Percentiles rank a stretch among this genome's conserved stretches.
Conservation (phyloP, 495 filamentous ascomycete genomes). For the Hypoxylon intermedium region DNA sequence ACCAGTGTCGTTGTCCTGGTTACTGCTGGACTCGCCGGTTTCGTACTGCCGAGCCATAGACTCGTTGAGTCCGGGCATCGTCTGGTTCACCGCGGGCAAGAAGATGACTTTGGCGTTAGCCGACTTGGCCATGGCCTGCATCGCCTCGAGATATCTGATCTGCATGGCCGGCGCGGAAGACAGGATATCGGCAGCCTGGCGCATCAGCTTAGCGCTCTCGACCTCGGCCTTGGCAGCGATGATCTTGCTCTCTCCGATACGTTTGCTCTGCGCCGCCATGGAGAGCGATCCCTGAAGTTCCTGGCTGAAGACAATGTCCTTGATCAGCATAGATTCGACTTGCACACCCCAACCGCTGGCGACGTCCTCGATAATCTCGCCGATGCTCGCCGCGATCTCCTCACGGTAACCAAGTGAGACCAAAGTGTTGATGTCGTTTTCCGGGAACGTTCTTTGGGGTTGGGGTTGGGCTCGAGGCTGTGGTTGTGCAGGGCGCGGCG, state of each 20-base stretch:
- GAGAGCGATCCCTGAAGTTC: conserved; percentile 97
- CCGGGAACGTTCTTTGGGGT: conserved; percentile 55
- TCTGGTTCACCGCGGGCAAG: conserved; percentile 71
- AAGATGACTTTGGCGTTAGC: conserved; percentile 98
- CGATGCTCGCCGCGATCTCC: conserved; percentile 91
- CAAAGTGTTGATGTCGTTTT: no score
- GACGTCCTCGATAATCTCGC: conserved; percentile 97
- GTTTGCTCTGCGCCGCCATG: conserved; percentile 99
- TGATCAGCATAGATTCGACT: conserved; percentile 98
- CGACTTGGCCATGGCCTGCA: conserved; percentile 97
- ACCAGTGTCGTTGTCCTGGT: conserved; percentile 65
- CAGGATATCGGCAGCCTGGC: conserved; percentile 96
- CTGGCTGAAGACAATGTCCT: conserved; percentile 97
- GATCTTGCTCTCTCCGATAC: conserved; percentile 97
- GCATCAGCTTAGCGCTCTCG: conserved; percentile 95
- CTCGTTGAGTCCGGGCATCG: conserved; percentile 63
- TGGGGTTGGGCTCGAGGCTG: conserved; percentile 38
- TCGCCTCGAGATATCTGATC: conserved; percentile 98
- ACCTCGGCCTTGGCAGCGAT: conserved; percentile 97
- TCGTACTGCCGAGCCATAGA: conserved; percentile 41
- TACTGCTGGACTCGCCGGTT: conserved; percentile 21
- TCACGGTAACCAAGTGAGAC: no score
- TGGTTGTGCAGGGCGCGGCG: conserved; percentile 46
- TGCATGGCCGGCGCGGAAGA: conserved; percentile 96
- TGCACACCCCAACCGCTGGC: conserved; percentile 92